Percentiles rank a stretch among this genome's conserved stretches.
Conservation (phyloP, 2,329 filamentous ascomycete genomes). For the Hansfordia pulvinata region DNA sequence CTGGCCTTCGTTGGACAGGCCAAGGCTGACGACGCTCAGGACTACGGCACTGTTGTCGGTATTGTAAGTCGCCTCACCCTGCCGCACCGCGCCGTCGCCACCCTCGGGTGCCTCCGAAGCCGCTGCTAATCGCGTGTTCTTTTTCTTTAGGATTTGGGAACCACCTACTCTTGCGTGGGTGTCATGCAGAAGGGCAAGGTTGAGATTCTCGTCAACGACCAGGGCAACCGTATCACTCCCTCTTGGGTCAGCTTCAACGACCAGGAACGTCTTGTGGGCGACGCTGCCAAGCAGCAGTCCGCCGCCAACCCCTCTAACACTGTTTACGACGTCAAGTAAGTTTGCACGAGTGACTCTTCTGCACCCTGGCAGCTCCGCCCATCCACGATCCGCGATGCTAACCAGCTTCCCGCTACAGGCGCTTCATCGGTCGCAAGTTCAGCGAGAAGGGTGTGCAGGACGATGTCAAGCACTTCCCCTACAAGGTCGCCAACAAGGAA, state of each 20-base stretch:
- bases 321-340: constrained; percentile 75
- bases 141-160: constrained; percentile 57
- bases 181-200: constrained; percentile 94
- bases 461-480: constrained; percentile 98
- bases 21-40: constrained; percentile 58
- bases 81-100: neutral
- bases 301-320: constrained; percentile 65
- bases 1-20: constrained; percentile 74
- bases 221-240: constrained; percentile 91
- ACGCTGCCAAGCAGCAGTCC: constrained; percentile 94
- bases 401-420: constrained; percentile 33
- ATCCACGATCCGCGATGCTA: too few relatives aligned
- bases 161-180: constrained; percentile 81
- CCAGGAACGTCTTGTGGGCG: constrained; percentile 91
- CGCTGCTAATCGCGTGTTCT: constrained; percentile 5
- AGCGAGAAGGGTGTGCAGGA: constrained; percentile 75
- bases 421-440: constrained; percentile 75
- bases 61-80: constrained; percentile 43
- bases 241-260: constrained; percentile 96
- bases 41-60: constrained; percentile 83
- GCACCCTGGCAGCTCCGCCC: too few relatives aligned
- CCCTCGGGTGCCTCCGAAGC: constrained; percentile 1
- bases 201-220: constrained; percentile 91
- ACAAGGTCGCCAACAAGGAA: constrained; percentile 80
- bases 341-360: too few relatives aligned